phyloP scores from a whole-genome alignment of 495 filamentous ascomycete genomes.

The Aspergillus sparsus region DNA sequence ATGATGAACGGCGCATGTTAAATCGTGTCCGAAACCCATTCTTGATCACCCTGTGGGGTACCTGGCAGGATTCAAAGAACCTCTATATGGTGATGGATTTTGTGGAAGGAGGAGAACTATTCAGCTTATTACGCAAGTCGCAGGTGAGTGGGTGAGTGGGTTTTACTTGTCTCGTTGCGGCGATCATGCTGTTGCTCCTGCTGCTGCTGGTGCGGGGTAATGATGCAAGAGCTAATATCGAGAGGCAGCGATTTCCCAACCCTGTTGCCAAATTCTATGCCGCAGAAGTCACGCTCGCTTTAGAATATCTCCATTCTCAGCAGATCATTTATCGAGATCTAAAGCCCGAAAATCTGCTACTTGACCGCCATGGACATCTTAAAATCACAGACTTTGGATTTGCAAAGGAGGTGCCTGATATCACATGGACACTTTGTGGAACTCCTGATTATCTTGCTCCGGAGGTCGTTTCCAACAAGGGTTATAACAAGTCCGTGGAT shows the following conservation, averaged over 20 bases:
- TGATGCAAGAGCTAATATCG: neutral
- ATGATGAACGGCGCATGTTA: constrained; percentile 94
- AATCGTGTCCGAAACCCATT: constrained; percentile 96
- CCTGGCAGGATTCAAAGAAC: constrained; percentile 92
- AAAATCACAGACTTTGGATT: constrained; percentile 99
- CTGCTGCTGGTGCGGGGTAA: neutral
- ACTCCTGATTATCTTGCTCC: constrained; percentile 98
- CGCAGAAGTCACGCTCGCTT: constrained; percentile 90
- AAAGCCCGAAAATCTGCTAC: constrained; percentile 92
- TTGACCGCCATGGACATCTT: constrained; percentile 94
- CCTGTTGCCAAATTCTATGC: constrained; percentile 99
- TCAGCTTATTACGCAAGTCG: constrained; percentile 91
- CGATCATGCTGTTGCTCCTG: neutral
- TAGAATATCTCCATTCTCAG: constrained; percentile 93
- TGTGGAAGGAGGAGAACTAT: constrained; percentile 97
- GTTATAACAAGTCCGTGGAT: constrained; percentile 98
- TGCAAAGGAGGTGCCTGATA: constrained; percentile 96
- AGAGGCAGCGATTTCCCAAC: constrained; percentile 86
- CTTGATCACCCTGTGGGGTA: constrained; percentile 96
- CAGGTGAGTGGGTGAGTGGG: constrained; percentile 63
- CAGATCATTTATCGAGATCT: constrained; percentile 98
- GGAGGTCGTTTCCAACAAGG: constrained; percentile 95
- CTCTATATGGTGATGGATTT: constrained; percentile 99
- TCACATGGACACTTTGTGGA: constrained; percentile 97
- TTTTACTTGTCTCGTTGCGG: neutral